Conservation (phyloP, 495 filamentous ascomycete species). For the Neurospora sublineolata region DNA sequence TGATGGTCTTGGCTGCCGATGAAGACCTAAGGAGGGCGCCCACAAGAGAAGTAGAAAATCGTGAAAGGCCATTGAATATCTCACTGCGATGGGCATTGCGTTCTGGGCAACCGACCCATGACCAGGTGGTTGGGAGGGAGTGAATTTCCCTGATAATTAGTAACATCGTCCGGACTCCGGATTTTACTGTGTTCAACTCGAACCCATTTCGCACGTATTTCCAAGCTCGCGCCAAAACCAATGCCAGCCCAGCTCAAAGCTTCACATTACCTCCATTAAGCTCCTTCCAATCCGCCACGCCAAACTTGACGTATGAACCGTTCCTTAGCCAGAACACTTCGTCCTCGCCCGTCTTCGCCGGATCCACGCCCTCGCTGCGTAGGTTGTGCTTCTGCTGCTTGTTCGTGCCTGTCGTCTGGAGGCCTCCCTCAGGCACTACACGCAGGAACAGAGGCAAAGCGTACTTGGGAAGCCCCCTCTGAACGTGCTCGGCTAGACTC, state of each 20-base stretch:
- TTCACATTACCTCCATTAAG: conserved; percentile 58
- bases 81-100: neutral
- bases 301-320: conserved; percentile 57
- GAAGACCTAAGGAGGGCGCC: neutral
- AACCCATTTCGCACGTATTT: neutral
- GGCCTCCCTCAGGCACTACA: conserved; percentile 37
- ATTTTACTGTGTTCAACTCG: neutral
- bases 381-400: conserved; percentile 75
- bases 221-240: neutral
- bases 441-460: conserved; percentile 72
- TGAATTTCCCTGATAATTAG: neutral
- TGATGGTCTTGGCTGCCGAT: neutral
- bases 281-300: conserved; percentile 52
- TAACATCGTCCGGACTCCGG: neutral
- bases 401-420: conserved; percentile 68
- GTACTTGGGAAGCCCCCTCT: conserved; percentile 52
- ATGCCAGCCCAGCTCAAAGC: conserved; percentile 35
- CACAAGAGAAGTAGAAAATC: neutral
- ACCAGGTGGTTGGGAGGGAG: neutral
- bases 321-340: conserved; percentile 55
- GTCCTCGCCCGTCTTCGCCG: conserved; percentile 44
- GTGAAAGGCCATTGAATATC: neutral
- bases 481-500: conserved; percentile 48
- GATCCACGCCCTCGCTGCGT: conserved; percentile 63
- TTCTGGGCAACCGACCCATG: neutral